Evolutionary conservation across 2,329 filamentous ascomycete genomes (phyloP).

Genomic region (Phaeomoniella chlamydospora): DNA sequence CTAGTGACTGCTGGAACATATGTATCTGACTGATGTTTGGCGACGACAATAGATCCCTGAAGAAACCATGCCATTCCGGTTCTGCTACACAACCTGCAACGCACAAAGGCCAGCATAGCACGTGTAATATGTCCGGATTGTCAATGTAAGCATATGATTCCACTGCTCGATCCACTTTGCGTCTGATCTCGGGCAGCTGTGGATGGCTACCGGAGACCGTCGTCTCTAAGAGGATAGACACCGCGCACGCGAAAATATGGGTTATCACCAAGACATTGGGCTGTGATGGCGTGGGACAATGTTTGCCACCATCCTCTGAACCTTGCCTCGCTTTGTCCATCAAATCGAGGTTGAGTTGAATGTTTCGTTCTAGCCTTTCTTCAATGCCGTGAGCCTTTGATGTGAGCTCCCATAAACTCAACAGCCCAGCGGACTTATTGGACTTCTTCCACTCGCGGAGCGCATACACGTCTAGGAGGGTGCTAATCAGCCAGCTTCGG

Average conservation of each 20-base stretch:
- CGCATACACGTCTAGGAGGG: constrained; percentile 6
- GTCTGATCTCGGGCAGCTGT: constrained; percentile 1
- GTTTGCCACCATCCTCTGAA: no score
- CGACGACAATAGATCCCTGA: constrained; percentile 1
- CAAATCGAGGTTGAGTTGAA: not conserved
- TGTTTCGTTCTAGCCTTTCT: no score
- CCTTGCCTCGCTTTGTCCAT: no score
- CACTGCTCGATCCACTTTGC: no score
- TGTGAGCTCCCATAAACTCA: constrained; percentile 1
- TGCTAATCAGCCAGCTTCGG: constrained; percentile 6
- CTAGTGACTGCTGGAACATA: no score
- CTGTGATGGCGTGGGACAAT: not conserved
- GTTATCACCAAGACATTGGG: constrained; percentile 1
- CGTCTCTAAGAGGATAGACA: constrained; percentile 2
- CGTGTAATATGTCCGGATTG: no score
- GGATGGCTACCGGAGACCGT: constrained; percentile 3
- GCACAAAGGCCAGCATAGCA: constrained; percentile 8
- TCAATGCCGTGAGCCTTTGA: constrained; percentile 1
- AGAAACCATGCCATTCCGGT: constrained; percentile 5
- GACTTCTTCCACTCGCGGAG: constrained; percentile 4
- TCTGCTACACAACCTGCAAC: constrained; percentile 8
- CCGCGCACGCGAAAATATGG: constrained; percentile 4
- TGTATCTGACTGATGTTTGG: no score
- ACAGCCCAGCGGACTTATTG: not conserved
- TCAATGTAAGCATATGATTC: no score